These are phyloP conservation scores for Pyrenula massariospora DNA, from an alignment of 495 filamentous ascomycete genomes.

Conservation along the genomic window DNA sequence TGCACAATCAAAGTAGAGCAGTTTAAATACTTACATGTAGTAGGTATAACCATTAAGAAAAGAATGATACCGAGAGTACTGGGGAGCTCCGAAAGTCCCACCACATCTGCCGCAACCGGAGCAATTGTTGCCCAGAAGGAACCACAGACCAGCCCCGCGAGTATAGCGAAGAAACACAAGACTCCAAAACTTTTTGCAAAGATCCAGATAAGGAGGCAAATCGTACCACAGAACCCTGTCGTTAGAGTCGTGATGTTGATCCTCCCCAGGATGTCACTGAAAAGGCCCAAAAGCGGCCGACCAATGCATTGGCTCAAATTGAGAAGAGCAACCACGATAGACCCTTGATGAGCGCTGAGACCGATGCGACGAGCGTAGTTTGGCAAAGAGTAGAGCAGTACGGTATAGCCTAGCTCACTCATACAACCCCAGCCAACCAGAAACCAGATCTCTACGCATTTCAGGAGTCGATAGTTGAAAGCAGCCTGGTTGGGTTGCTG, in stretches of 20 bases:
- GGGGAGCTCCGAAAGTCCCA: conserved; percentile 51
- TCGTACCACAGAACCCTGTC: conserved; percentile 47
- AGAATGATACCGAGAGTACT: conserved; percentile 51
- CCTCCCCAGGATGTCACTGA: conserved; percentile 53
- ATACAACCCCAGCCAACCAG: conserved; percentile 53
- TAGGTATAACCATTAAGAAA: conserved; percentile 51
- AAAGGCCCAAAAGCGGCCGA: conserved; percentile 54
- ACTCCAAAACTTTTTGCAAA: conserved; percentile 47
- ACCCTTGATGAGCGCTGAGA: conserved; percentile 48
- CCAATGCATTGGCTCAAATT: conserved; percentile 56
- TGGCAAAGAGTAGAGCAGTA: conserved; percentile 59
- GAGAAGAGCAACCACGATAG: conserved; percentile 52
- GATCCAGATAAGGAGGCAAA: conserved; percentile 59
- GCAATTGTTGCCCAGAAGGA: conserved; percentile 58
- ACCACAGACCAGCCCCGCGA: conserved; percentile 53
- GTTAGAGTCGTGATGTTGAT: conserved; percentile 54
- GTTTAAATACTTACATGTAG: conserved; percentile 32
- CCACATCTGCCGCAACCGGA: conserved; percentile 58
- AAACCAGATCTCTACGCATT: conserved; percentile 41
- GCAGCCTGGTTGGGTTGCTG: conserved; percentile 40
- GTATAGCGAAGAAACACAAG: conserved; percentile 53
- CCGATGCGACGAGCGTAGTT: conserved; percentile 57
- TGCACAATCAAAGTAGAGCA: neutral
- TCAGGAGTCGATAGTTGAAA: conserved; percentile 47
- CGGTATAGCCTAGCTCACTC: conserved; percentile 58